Evolutionary conservation across 768 basidiomycete genomes (phyloP), one percentile per base, ranked within the genome.

Genomic region (Candolleomyces aberdarensis): DNA sequence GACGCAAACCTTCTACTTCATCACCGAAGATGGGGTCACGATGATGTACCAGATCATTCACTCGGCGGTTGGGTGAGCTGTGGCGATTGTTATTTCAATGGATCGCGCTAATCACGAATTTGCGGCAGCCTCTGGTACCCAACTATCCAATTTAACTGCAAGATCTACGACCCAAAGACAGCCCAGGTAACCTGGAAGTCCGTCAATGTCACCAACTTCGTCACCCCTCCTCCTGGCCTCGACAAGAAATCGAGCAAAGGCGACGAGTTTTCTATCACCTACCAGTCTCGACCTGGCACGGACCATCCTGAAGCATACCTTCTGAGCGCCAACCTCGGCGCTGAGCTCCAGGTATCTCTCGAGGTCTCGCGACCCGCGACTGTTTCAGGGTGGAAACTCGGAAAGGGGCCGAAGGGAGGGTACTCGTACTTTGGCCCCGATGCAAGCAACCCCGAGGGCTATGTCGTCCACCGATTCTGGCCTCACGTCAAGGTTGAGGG

Each of bases 81-180:
- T 48, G 49, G 66, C 61, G 47, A 52, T 47, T 41, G 58, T 26
- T 49, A 56, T 59, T 39, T 58, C 61, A 65, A 56, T 40, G 60
- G 57, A 44, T 64, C 66, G 14, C 20, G 40, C 29, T 36, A 57
- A 46, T 36, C 56, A 44, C 48, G 49, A 17, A n/a, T 39, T 58
- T 26, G n/a, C 19, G 62, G 59, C 68, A 96, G 95, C 22, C 72
- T 98, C 62, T 95, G 96, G 87, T 96, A 91, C 70, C 95, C 97
- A 3, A 92, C 89, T 32, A 88, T 96, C 67, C 96, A 99, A 74
- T 93, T 98, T 73, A 91, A 87, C 4, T 95, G 88, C 86, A 96
- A 95, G 75, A 75, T 91, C 55, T 88, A 84, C 77, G 84, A 97
- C 69, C 88, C 94, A 5, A 80, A 83, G 63, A 92, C 88, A 19